A percentile compares a stretch with the other conserved stretches of the same genome.
phyloP scores from a whole-genome alignment of 2,329 filamentous ascomycete genomes.

The Beauveria caledonica region DNA sequence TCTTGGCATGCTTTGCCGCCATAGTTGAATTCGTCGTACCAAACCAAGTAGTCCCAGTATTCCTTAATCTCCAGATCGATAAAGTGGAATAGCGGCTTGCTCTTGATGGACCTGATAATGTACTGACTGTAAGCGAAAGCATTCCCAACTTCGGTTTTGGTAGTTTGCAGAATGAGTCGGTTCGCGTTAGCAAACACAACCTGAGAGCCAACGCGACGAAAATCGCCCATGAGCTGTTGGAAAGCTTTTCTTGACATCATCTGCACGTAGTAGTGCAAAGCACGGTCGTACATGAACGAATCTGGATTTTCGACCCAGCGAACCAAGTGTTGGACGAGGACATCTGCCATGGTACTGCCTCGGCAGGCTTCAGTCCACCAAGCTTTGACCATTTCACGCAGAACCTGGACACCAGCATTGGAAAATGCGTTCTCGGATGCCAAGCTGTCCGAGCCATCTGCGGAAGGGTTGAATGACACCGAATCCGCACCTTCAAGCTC shows the following conservation, averaged over 20 bases:
- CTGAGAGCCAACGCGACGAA: conserved; percentile 87
- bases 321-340: conserved; percentile 94
- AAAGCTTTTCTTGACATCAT: conserved; percentile 98
- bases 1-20: conserved; percentile 86
- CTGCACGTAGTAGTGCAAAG: conserved; percentile 93
- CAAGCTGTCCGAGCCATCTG: conserved; percentile 43
- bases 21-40: conserved; percentile 99
- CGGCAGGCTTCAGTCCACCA: conserved; percentile 96
- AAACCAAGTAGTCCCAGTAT: conserved; percentile 98
- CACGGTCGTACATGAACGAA: conserved; percentile 90
- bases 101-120: conserved; percentile 93
- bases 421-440: conserved; percentile 87
- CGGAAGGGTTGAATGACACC: conserved; percentile 63
- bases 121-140: conserved; percentile 96
- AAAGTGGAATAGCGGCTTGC: conserved; percentile 92
- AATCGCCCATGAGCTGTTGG: conserved; percentile 94
- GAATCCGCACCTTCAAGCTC: conserved; percentile 88
- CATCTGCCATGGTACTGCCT: conserved; percentile 88
- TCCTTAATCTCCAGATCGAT: conserved; percentile 95
- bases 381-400: conserved; percentile 95
- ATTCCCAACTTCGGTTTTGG: conserved; percentile 92
- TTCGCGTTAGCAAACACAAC: conserved; percentile 92
- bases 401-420: conserved; percentile 79
- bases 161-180: conserved; percentile 84
- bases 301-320: conserved; percentile 93